Percentiles rank a stretch among this genome's conserved stretches.
These are phyloP conservation scores for Colletotrichum cuscutae DNA, from an alignment of 2,329 filamentous ascomycete species.

Conservation along the genomic window DNA sequence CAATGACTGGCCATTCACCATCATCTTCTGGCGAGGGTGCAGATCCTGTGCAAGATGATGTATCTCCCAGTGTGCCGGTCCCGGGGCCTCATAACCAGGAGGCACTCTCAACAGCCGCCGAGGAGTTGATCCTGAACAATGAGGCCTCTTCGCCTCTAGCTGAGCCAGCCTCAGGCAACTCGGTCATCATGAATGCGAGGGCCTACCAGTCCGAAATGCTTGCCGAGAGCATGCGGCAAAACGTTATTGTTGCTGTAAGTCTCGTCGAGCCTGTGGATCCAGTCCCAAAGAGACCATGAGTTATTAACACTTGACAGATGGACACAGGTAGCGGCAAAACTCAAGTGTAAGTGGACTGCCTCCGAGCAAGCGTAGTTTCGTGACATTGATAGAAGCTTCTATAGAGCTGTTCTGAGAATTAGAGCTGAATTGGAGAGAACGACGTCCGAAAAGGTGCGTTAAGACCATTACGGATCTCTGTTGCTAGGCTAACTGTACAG, in stretches of 20 bases:
- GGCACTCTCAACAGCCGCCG: constrained; percentile 5
- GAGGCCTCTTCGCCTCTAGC: constrained; percentile 19
- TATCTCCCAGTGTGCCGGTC: not conserved
- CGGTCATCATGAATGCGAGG: constrained; percentile 55
- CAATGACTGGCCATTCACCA: constrained; percentile 14
- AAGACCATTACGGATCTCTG: not conserved
- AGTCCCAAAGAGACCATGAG: not conserved
- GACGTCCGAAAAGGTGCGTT: constrained; percentile 61
- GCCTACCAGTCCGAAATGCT: constrained; percentile 84
- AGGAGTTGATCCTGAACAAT: constrained; percentile 24
- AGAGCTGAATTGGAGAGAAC: constrained; percentile 69
- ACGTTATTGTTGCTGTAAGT: constrained; percentile 77
- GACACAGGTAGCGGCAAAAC: constrained; percentile 85
- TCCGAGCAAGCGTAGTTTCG: not conserved
- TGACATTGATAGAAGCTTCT: constrained; percentile 35
- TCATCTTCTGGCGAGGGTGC: constrained; percentile 13
- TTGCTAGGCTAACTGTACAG: constrained; percentile 45
- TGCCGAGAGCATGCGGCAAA: constrained; percentile 72
- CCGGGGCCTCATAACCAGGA: constrained; percentile 20
- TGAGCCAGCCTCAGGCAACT: constrained; percentile 18
- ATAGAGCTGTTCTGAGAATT: constrained; percentile 75
- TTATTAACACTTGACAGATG: constrained; percentile 63
- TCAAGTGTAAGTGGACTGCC: constrained; percentile 67
- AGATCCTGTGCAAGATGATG: constrained; percentile 10
- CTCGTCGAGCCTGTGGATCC: not conserved